phyloP scores from a whole-genome alignment of 202 grass and related monocot genomes.

The Zizania palustris region DNA sequence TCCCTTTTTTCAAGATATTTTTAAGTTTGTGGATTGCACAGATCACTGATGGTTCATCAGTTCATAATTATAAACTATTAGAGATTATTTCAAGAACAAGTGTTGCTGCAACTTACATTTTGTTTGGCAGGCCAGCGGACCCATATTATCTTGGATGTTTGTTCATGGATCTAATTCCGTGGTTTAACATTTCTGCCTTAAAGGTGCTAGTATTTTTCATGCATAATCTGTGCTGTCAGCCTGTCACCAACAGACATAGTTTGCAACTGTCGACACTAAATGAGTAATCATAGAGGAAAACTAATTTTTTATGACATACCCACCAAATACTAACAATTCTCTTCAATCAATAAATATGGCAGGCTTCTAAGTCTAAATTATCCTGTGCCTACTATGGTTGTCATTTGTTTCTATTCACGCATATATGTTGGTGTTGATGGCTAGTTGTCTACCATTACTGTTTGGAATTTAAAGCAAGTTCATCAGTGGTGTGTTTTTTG shows the following conservation, averaged over 20 bases:
- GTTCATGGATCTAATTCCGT: conserved; percentile 20
- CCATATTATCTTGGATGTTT: conserved; percentile 24
- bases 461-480: conserved; percentile 17
- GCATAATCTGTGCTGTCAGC: conserved; percentile 12
- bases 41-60: too few relatives aligned
- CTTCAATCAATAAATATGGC: not conserved
- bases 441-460: conserved; percentile 16
- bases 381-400: not conserved
- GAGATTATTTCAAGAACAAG: not conserved
- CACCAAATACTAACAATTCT: not conserved
- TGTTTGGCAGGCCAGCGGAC: not conserved
- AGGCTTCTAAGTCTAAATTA: not conserved
- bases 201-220: not conserved
- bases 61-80: too few relatives aligned
- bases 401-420: not conserved
- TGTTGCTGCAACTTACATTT: conserved; percentile 30
- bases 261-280: conserved; percentile 31
- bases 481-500: conserved; percentile 30
- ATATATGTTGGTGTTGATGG: conserved; percentile 5
- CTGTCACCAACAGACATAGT: conserved; percentile 26
- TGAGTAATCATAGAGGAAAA: conserved; percentile 19
- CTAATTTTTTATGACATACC: conserved; percentile 1
- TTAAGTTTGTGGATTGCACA: too few relatives aligned
- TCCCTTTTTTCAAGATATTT: too few relatives aligned
- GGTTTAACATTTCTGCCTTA: conserved; percentile 1